Evolutionary conservation across 306 rosid species (phyloP), one percentile per base, ranked within the genome.

Genomic region (Sicyos baderoa): DNA sequence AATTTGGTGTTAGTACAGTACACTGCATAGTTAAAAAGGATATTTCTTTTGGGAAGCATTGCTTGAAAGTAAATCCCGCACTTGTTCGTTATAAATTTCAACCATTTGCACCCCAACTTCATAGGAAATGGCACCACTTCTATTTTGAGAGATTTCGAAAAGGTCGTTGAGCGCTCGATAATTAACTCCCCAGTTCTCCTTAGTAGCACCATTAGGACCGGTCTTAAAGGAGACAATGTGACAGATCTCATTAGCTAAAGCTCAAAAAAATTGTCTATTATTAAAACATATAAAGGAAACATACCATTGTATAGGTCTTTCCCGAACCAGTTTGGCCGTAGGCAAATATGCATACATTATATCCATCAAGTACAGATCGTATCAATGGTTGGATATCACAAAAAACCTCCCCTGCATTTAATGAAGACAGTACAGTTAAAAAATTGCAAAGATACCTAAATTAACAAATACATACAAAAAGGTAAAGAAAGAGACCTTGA

Each of bases 301-400:
- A 16, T 79, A 83, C 98, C 98, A 93, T 89, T 66, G 97, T 93
- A 79, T 78, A 86, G 16, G 97, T 93, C 84, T 93, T 93, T 49
- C 98, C 97, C 11, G 98, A 89, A 74, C 98, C 97, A 10, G 97
- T 93, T 49, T 89, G 98, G 51, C 98, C 98, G 73, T 89, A 93
- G 74, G 98, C 98, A 45, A 89, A 89, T 73, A 93, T 93, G 45
- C 98, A 93, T 6, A 90, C 98, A 72, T 86, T 93, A 60, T 70
- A 93, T 42, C 98, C 97, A 71, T 93, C 98, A 21, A 93, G 93
- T 48, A 89, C 98, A 27, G 98, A 86, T 68, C 81, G 73, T 70
- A 93, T 76, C 76, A 86, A 79, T 1, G 82, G 89, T 75, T 93
- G 89, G 23, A 87, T 69, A 40, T 89, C 97, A 61, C 76, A 6